Conservation (phyloP, 352 stramenopile genomes). For the Pythium utonaiense region DNA sequence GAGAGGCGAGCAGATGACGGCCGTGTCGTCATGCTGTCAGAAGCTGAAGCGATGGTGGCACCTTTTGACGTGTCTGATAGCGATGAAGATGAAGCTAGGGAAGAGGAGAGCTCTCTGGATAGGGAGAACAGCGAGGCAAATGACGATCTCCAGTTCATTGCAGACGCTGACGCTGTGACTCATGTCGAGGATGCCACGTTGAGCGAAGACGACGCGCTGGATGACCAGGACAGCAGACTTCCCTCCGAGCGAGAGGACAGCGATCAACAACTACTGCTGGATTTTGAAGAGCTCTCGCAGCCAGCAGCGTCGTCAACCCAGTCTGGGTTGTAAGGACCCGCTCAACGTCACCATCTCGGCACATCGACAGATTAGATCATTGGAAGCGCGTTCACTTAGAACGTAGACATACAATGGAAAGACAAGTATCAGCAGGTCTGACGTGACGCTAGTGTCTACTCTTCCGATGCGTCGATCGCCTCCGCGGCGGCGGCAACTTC, state of each 20-base stretch:
- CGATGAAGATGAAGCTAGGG: background rate
- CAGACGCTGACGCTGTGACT: slow-evolving; percentile 13
- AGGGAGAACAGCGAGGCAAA: slow-evolving; percentile 4
- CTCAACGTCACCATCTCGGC: slow-evolving; percentile 9
- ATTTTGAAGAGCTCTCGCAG: slow-evolving; percentile 6
- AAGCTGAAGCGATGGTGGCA: background rate
- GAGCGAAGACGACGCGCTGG: background rate
- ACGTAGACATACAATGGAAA: background rate
- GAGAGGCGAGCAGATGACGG: background rate
- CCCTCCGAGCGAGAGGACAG: slow-evolving; percentile 5
- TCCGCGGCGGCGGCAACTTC: slow-evolving; percentile 12
- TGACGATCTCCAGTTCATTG: slow-evolving; percentile 20
- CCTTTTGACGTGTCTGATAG: background rate
- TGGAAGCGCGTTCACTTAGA: background rate
- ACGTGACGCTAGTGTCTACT: no score
- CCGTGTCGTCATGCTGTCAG: background rate
- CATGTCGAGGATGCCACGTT: background rate
- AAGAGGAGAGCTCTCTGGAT: background rate
- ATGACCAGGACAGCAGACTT: background rate
- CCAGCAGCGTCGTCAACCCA: background rate
- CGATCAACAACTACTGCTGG: slow-evolving; percentile 15
- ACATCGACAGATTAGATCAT: background rate
- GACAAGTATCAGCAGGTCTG: no score
- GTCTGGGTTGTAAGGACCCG: background rate
- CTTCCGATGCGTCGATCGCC: background rate